Conservation (phyloP, 352 stramenopile species). For the Lagenidium giganteum region DNA sequence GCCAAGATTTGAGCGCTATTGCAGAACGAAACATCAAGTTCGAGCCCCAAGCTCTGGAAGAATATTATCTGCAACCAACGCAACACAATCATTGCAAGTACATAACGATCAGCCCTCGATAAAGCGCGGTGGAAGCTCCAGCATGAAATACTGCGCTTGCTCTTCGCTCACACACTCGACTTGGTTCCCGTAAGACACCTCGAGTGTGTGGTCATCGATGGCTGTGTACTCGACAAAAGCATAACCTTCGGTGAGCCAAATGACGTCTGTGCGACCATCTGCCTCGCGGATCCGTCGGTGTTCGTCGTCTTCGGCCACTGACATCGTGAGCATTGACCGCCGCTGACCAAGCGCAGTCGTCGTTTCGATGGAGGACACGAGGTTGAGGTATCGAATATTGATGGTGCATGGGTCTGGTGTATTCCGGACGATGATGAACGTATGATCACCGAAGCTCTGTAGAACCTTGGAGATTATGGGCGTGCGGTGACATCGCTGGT, state of each 20-base stretch:
- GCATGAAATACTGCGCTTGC: constrained; percentile 17
- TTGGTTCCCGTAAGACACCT: constrained; percentile 17
- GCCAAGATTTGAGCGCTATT: too few relatives aligned
- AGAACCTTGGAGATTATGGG: constrained; percentile 18
- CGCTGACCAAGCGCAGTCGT: constrained; percentile 7
- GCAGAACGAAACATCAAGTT: too few relatives aligned
- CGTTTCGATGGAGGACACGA: constrained; percentile 15
- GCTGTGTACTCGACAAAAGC: constrained; percentile 12
- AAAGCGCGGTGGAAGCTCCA: too few relatives aligned
- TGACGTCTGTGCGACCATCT: constrained; percentile 5
- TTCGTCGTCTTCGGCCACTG: constrained; percentile 16
- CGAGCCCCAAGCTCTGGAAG: too few relatives aligned
- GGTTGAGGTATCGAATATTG: constrained; percentile 19
- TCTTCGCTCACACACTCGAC: constrained; percentile 12
- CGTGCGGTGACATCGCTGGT: too few relatives aligned
- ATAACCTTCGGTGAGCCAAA: constrained; percentile 20
- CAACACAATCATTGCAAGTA: too few relatives aligned
- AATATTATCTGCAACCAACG: too few relatives aligned
- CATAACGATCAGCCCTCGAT: too few relatives aligned
- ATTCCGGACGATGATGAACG: constrained; percentile 20
- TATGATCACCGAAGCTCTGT: constrained; percentile 11
- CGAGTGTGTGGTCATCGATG: constrained; percentile 5
- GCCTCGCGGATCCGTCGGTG: not conserved
- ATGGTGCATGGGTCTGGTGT: constrained; percentile 8
- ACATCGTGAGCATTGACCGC: constrained; percentile 16